A percentile compares a stretch with the other conserved stretches of the same genome.
Evolutionary conservation across 2,329 filamentous ascomycete species (phyloP).

Genomic region (Pseudopyricularia javanii): DNA sequence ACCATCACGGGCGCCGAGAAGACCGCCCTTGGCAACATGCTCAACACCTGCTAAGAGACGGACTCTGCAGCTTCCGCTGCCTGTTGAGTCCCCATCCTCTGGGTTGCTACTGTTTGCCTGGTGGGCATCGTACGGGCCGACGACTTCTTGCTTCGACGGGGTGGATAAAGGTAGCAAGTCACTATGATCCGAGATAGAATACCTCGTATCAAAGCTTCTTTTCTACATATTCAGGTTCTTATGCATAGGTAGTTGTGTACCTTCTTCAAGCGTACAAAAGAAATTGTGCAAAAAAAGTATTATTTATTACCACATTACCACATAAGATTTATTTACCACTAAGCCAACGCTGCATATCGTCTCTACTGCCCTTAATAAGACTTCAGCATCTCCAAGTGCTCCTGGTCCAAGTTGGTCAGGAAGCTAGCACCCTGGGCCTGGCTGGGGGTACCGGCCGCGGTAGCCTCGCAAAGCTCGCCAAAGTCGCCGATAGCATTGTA

Average conservation of each 20-base stretch:
- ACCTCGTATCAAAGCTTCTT: too few species aligned
- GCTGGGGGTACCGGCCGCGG: slow-evolving; percentile 22
- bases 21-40: slow-evolving; percentile 50
- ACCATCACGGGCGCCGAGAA: slow-evolving; percentile 64
- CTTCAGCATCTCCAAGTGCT: slow-evolving; percentile 17
- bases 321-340: neutral
- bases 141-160: too few species aligned
- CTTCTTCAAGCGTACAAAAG: neutral
- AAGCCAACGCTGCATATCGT: neutral
- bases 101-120: neutral
- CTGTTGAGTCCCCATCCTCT: neutral
- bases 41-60: slow-evolving; percentile 43
- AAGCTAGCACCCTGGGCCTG: slow-evolving; percentile 34
- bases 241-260: too few species aligned
- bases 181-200: too few species aligned
- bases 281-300: neutral
- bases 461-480: slow-evolving; percentile 33
- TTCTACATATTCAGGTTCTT: too few species aligned
- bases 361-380: too few species aligned
- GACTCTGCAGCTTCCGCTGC: neutral
- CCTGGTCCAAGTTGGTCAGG: slow-evolving; percentile 29
- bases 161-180: too few species aligned
- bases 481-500: slow-evolving; percentile 35
- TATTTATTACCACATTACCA: too few species aligned
- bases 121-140: neutral